These are phyloP conservation scores for Silybum marianum DNA, from an alignment of 129 eudicot species.

Conservation along the genomic window DNA sequence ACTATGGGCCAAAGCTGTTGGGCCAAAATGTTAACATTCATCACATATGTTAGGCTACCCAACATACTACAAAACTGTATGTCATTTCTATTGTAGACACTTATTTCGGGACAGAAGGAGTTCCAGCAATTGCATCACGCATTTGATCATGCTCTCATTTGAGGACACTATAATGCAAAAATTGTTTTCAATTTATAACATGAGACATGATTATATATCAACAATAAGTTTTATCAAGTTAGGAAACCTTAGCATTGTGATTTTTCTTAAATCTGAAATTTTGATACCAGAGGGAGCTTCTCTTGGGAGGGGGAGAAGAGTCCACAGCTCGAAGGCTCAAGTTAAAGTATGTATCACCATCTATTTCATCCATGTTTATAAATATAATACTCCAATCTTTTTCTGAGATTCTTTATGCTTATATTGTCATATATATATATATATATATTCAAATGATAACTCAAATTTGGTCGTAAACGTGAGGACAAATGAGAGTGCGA, in stretches of 20 bases:
- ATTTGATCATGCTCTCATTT: neutral
- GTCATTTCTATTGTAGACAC: no score
- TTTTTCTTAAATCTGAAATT: conserved; percentile 1
- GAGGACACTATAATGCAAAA: neutral
- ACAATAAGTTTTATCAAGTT: neutral
- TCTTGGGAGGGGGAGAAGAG: conserved; percentile 96
- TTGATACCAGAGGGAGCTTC: conserved; percentile 79
- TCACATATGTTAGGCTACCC: no score
- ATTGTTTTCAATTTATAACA: neutral
- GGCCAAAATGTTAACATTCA: no score
- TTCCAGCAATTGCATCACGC: neutral
- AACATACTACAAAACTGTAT: no score
- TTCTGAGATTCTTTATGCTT: neutral
- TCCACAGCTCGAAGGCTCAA: conserved; percentile 84
- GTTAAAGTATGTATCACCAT: conserved; percentile 64
- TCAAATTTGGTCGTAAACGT: no score
- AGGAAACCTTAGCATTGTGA: neutral
- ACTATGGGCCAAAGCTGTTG: no score
- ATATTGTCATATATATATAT: neutral
- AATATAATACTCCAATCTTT: neutral
- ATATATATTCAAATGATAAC: no score
- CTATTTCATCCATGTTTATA: neutral
- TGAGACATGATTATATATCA: neutral
- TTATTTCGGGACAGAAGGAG: no score
- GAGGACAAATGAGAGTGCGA: no score